These are phyloP conservation scores for Paramecium biaurelia DNA, from an alignment of 73 alveolate genomes.

Conservation along the genomic window DNA sequence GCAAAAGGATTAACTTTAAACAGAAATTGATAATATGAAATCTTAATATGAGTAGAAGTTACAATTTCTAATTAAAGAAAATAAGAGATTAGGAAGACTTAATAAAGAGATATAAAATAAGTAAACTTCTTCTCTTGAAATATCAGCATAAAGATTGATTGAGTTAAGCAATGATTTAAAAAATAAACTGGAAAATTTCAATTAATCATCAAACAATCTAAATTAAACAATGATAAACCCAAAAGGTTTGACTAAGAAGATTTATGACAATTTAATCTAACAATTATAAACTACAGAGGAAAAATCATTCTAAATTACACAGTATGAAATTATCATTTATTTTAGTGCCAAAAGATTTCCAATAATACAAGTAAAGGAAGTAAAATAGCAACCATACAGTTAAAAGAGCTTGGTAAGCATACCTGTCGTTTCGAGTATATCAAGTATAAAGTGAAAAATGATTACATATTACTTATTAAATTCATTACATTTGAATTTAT, in stretches of 20 bases:
- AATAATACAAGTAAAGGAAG: neutral
- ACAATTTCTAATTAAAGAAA: neutral
- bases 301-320: neutral
- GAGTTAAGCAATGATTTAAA: neutral
- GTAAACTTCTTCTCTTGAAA: neutral
- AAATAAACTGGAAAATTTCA: neutral
- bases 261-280: neutral
- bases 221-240: neutral
- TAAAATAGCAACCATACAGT: neutral
- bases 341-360: neutral
- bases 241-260: neutral
- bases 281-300: neutral
- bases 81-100: neutral
- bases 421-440: neutral
- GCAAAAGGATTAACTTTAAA: neutral
- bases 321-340: neutral
- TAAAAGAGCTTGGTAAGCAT: neutral
- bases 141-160: neutral
- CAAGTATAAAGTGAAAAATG: neutral
- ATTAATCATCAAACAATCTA: neutral
- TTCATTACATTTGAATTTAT: neutral
- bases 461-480: neutral
- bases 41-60: neutral
- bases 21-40: neutral
- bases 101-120: neutral